phyloP scores from a whole-genome alignment of 1,284 basidiomycete genomes.

The Schizophyllum amplum region DNA sequence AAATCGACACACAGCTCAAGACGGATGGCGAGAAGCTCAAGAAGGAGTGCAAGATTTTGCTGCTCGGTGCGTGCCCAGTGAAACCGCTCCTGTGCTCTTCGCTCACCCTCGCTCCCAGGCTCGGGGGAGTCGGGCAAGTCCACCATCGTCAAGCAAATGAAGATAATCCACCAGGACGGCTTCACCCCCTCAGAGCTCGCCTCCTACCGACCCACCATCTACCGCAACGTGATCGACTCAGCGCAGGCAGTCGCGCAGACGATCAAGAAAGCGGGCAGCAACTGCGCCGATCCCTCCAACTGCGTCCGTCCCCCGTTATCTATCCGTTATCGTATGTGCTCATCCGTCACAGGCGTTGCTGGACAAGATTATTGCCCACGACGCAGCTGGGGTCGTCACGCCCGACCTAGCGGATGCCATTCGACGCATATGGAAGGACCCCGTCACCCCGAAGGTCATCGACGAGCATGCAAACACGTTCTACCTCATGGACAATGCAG shows the following conservation, averaged over 20 bases:
- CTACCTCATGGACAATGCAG: conserved; percentile 94
- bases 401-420: conserved; percentile 73
- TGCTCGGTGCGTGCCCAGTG: conserved; percentile 65
- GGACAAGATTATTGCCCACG: conserved; percentile 43
- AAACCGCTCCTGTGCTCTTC: conserved; percentile 2
- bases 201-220: conserved; percentile 74
- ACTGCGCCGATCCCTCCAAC: conserved; percentile 74
- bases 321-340: conserved; percentile 36
- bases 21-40: conserved; percentile 70
- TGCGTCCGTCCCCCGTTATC: conserved; percentile 41
- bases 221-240: conserved; percentile 83
- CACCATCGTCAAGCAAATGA: conserved; percentile 99
- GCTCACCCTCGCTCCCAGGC: conserved; percentile 24
- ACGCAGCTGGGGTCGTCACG: conserved; percentile 40
- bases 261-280: conserved; percentile 85
- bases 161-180: conserved; percentile 96
- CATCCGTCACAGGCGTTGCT: background rate
- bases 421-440: conserved; percentile 84
- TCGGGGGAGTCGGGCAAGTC: conserved; percentile 84
- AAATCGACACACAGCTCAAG: conserved; percentile 67
- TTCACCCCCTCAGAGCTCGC: conserved; percentile 79
- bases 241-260: conserved; percentile 85
- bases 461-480: conserved; percentile 81
- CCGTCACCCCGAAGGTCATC: conserved; percentile 81
- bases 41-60: conserved; percentile 91